Base-by-base conservation (phyloP, 345 rosid genomes). In the thale cress (Arabidopsis thaliana) region DNA sequence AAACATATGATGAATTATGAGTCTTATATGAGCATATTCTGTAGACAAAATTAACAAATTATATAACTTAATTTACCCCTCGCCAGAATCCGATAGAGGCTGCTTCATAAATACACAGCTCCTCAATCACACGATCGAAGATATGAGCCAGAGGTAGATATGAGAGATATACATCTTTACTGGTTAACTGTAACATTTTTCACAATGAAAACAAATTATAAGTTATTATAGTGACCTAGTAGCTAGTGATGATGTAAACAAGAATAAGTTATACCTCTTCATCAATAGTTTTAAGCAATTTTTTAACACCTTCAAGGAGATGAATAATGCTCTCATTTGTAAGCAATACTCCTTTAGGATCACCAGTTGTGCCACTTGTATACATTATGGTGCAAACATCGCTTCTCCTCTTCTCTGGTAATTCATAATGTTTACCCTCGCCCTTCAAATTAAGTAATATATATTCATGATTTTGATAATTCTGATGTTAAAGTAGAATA, bases 311-410 rank as follows among this genome's bases (percentile, higher is more conserved):
- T 60, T 91, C 93, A 65, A 93, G 79, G 36, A 91, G 70, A 81
- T 87, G 77, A 71, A 93, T 84, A 72, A 96, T 91, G 85, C 89
- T 89, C 3, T 88, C 87, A 83, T 96, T 96, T 80, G 99, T 88
- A 69, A 96, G 84, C 89, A 96, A 36, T 5, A 93, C 99, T 79
- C 99, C 99, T 77, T 91, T 96, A 16, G 99, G 99, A 82, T 96
- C 97, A 80, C 97, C 98, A 80, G 99, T 93, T 72, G 99, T 96
- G 73, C 99, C 99, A 65, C 99, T 96, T 46, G 99, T 96, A 74
- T 96, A 96, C 99, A 93, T 96, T 62, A 93, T 89, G 14, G 98
- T 96, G 79, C 97, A 93, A 44, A 96, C 84, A 66, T 96, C 99
- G 36, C 74, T 81, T 82, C 86, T 85, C 81, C 67, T 82, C 77